phyloP scores from a whole-genome alignment of 2,329 filamentous ascomycete species.

The Scytalidium lignicola region DNA sequence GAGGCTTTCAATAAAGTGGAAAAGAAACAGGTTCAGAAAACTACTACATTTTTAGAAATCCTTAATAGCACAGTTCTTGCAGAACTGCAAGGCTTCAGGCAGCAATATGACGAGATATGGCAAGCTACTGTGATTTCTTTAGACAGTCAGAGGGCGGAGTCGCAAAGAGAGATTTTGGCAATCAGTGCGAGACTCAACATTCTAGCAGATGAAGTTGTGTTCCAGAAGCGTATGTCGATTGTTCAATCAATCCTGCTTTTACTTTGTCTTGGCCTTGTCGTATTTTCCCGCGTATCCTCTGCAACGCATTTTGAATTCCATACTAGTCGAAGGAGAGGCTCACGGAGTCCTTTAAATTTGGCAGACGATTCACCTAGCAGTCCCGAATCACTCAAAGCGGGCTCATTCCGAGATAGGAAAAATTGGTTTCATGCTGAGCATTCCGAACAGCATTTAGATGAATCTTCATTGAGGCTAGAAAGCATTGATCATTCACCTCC shows the following conservation, averaged over 20 bases:
- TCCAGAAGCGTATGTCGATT: constrained; percentile 87
- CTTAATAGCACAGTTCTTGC: constrained; percentile 84
- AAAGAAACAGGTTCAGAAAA: constrained; percentile 79
- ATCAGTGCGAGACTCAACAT: constrained; percentile 76
- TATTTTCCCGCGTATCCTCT: constrained; percentile 61
- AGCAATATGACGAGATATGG: constrained; percentile 95
- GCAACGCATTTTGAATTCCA: constrained; percentile 22
- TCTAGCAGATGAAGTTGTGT: constrained; percentile 86
- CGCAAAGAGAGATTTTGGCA: constrained; percentile 76
- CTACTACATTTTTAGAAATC: constrained; percentile 72
- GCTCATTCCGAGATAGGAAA: constrained; percentile 4
- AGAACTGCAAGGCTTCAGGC: constrained; percentile 71
- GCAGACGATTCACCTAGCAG: constrained; percentile 20
- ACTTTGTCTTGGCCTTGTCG: constrained; percentile 78
- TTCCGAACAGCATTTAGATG: constrained; percentile 11
- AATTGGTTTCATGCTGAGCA: constrained; percentile 13
- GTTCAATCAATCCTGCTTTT: constrained; percentile 84
- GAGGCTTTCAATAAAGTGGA: constrained; percentile 85
- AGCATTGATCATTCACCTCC: constrained; percentile 15
- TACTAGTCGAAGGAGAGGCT: constrained; percentile 14
- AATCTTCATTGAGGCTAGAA: constrained; percentile 8
- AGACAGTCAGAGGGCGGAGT: constrained; percentile 80
- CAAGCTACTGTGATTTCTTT: constrained; percentile 90
- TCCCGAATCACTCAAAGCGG: constrained; percentile 12
- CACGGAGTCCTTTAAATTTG: constrained; percentile 16